Percentiles rank a stretch among this genome's conserved stretches.
phyloP scores from a whole-genome alignment of 768 basidiomycete species.

The Mycena rosella region DNA sequence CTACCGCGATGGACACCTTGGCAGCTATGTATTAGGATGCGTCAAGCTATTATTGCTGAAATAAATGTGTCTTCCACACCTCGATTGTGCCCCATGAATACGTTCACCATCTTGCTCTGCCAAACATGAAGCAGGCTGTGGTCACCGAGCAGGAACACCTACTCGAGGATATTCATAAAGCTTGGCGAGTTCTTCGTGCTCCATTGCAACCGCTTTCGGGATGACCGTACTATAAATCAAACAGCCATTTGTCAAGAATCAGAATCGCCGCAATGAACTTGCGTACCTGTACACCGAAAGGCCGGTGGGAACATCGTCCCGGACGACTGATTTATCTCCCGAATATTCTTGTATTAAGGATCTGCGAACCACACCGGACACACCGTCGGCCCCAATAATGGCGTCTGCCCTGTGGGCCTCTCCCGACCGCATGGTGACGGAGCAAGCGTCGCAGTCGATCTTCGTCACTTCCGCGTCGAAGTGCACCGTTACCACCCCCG shows the following conservation, averaged over 20 bases:
- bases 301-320: conserved; percentile 3
- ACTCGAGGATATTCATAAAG: conserved; percentile 18
- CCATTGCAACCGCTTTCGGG: not conserved
- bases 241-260: not conserved
- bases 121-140: no score
- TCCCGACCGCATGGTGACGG: conserved; percentile 12
- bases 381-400: conserved; percentile 29
- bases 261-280: no score
- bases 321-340: not conserved
- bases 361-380: conserved; percentile 12
- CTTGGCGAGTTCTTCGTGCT: not conserved
- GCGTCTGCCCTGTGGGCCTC: conserved; percentile 10
- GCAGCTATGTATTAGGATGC: no score
- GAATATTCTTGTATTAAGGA: not conserved
- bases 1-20: not conserved
- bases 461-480: conserved; percentile 16
- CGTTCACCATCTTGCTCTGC: not conserved
- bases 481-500: not conserved
- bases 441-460: not conserved
- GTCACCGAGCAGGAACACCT: no score
- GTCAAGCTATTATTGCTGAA: no score
- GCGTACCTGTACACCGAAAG: conserved; percentile 21
- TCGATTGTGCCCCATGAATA: not conserved
- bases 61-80: not conserved
- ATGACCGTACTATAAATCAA: conserved; percentile 3